Base-by-base conservation (phyloP, 495 filamentous ascomycete species). In the Rostrohypoxylon terebratum region DNA sequence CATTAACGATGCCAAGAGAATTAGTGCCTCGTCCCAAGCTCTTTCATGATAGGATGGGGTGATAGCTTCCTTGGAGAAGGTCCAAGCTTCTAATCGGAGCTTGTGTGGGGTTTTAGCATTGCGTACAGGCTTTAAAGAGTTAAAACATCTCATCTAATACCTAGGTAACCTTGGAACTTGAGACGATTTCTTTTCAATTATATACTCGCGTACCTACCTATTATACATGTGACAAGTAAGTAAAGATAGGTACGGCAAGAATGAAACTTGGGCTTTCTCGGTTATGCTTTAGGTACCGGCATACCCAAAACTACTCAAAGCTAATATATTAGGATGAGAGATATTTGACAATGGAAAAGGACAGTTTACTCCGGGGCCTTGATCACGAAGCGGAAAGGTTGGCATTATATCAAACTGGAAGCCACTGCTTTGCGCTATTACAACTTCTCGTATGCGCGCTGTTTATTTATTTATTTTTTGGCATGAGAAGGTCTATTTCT, bases 1-100 rank as follows among this genome's bases (percentile, higher is more conserved):
- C 9, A 20, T 55, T 62, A 58, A 63, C 25, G 42, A 63, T 55
- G 71, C 71, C 71, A 69, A 73, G 71, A 51, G 38, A 63, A 69
- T 66, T 73, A 68, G 66, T 57, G 50, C 31, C n/a, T 28, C 25
- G 3, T n/a, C 38, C 33, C 31, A 40, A 71, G 68, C 68, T 71
- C 28, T 2, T 14, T 28, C 13, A 11, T 42, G 55, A 59, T 59
- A 38, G 31, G 31, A 33, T 14, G 38, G 21, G n/a, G 31, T 51
- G 31, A 53, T 25, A 47, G 59, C 38, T 50, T 50, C 4, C 20
- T 34, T 63, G 5, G 20, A 51, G 44, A 53, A 59, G 59, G 60
- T 47, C 28, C 16, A 58, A 50, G 59, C 45, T 63, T 59, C 31
- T 48, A 48, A 18, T 31, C n/a, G 36, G 38, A 47, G 62, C 62